Evolutionary conservation across 805 yeast genomes (phyloP).

Genomic region (Ogataea pini): DNA sequence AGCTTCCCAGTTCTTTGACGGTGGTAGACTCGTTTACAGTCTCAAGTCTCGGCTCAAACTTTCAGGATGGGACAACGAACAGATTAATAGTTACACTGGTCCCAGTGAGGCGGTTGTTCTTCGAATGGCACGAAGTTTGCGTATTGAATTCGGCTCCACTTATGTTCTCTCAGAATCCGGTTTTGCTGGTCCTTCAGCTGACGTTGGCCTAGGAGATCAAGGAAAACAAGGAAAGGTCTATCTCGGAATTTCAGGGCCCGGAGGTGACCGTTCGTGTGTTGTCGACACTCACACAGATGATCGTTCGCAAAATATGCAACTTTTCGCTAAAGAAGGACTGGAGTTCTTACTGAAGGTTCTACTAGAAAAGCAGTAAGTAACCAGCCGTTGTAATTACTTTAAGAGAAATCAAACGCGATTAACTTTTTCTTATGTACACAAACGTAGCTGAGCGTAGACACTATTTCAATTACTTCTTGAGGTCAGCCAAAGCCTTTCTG

Average conservation of each 20-base stretch:
- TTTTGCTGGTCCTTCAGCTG: constrained; percentile 74
- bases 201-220: constrained; percentile 36
- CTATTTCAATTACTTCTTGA: background rate
- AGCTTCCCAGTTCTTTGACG: constrained; percentile 79
- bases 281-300: constrained; percentile 48
- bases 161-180: constrained; percentile 85
- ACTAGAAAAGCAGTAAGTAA: constrained; percentile 34
- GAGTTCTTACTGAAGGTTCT: constrained; percentile 57
- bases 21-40: constrained; percentile 80
- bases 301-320: constrained; percentile 70
- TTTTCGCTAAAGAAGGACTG: constrained; percentile 69
- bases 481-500: constrained; percentile 51
- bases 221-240: constrained; percentile 64
- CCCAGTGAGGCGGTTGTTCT: constrained; percentile 76
- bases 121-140: constrained; percentile 74
- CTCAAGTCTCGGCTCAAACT: constrained; percentile 70
- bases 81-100: constrained; percentile 73
- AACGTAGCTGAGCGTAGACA: background rate
- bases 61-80: constrained; percentile 76
- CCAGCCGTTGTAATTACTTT: too few species aligned
- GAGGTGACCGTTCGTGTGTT: constrained; percentile 49
- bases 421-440: constrained; percentile 55
- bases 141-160: constrained; percentile 79
- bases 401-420: too few species aligned
- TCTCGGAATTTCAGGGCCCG: constrained; percentile 70